These are phyloP conservation scores for Ogataea minuta DNA, from an alignment of 805 yeast genomes.

Conservation along the genomic window DNA sequence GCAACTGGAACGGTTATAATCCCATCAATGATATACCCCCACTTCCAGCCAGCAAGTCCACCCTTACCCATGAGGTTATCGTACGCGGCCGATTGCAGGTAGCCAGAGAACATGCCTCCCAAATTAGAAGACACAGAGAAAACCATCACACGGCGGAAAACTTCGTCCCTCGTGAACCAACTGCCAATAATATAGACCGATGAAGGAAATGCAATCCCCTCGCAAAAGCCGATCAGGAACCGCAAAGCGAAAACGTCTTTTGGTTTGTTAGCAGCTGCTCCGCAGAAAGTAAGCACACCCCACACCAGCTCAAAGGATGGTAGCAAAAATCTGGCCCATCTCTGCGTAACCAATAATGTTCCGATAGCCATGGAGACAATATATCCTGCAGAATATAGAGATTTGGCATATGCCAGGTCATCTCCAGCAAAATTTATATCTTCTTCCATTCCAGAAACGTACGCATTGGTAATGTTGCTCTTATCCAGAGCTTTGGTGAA, in stretches of 20 bases:
- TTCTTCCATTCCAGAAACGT: conserved; percentile 60
- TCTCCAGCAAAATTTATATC: conserved; percentile 57
- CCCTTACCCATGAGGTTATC: conserved; percentile 38
- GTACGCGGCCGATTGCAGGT: conserved; percentile 43
- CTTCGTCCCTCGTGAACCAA: conserved; percentile 45
- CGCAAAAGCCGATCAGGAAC: conserved; percentile 43
- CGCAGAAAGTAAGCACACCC: conserved; percentile 31
- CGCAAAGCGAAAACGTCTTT: conserved; percentile 42
- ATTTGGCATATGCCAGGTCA: conserved; percentile 33
- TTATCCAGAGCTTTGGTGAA: conserved; percentile 70
- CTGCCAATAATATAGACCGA: conserved; percentile 39
- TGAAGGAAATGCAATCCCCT: conserved; percentile 42
- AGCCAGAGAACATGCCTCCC: conserved; percentile 45
- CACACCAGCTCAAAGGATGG: conserved; percentile 29
- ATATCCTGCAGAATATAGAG: conserved; percentile 37
- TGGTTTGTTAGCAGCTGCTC: conserved; percentile 26
- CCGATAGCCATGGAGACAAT: conserved; percentile 29
- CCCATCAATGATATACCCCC: conserved; percentile 66
- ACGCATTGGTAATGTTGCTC: conserved; percentile 62
- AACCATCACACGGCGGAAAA: conserved; percentile 40
- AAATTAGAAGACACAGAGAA: conserved; percentile 40
- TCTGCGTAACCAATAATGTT: conserved; percentile 24
- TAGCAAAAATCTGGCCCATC: conserved; percentile 25
- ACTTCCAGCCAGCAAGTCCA: conserved; percentile 64
- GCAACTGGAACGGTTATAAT: conserved; percentile 56